Percentiles rank a stretch among this genome's conserved stretches.
These are phyloP conservation scores for Gonium pectorale DNA, from an alignment of 139 green algal species.

Conservation along the genomic window DNA sequence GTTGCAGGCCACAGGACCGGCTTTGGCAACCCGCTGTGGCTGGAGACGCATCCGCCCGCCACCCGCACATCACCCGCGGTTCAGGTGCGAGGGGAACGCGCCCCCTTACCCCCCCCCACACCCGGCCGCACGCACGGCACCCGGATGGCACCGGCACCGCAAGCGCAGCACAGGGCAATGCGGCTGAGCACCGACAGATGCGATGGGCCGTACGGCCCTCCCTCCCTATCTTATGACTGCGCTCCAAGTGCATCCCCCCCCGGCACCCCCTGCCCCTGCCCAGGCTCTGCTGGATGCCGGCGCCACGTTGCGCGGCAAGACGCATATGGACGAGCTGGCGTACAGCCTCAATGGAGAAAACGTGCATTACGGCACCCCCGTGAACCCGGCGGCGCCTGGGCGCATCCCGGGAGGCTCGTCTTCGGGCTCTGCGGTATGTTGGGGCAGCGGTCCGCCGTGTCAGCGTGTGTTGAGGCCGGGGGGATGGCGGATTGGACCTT, in stretches of 20 bases:
- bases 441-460: no score
- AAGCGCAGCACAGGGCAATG: not conserved
- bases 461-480: no score
- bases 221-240: not conserved
- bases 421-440: conserved; percentile 86
- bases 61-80: conserved; percentile 72
- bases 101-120: not conserved
- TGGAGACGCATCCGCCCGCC: conserved; percentile 71
- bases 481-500: no score
- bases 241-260: not conserved
- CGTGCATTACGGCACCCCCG: conserved; percentile 89
- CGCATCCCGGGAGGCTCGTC: conserved; percentile 92
- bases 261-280: not conserved
- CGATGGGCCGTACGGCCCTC: not conserved
- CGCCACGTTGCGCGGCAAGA: conserved; percentile 73
- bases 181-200: no score
- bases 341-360: conserved; percentile 84
- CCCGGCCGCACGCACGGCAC: not conserved
- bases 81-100: conserved; percentile 33
- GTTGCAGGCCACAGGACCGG: conserved; percentile 75
- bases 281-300: conserved; percentile 83
- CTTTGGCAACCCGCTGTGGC: conserved; percentile 88
- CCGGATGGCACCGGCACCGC: no score
- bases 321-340: conserved; percentile 96
- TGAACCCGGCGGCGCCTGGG: conserved; percentile 85